A percentile compares a stretch with the other conserved stretches of the same genome.
phyloP scores from a whole-genome alignment of 208 protist species.

The Trypanosoma avium region DNA sequence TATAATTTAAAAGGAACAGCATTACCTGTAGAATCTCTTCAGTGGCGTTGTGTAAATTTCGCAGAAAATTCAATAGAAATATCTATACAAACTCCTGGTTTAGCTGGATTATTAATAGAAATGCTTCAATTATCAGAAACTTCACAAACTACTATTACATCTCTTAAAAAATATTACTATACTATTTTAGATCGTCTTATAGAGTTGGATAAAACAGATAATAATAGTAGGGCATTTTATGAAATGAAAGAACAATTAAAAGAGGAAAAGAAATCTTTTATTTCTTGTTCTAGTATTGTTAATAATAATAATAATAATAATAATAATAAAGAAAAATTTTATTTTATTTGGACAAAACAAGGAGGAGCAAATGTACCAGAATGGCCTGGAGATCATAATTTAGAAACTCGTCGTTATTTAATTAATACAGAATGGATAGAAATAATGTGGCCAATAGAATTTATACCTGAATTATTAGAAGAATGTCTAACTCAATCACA shows the following conservation, averaged over 20 bases:
- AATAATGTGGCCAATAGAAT: constrained; percentile 54
- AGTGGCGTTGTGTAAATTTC: constrained; percentile 36
- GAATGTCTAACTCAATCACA: background rate
- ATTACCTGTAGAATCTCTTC: constrained; percentile 56
- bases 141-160: constrained; percentile 23
- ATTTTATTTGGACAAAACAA: constrained; percentile 18
- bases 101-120: constrained; percentile 37
- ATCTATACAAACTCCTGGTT: constrained; percentile 16
- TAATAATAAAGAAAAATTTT: too few relatives aligned
- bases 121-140: constrained; percentile 51
- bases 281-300: background rate
- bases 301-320: too few relatives aligned
- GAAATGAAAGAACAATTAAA: background rate
- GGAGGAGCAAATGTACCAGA: constrained; percentile 24
- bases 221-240: background rate
- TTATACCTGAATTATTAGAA: constrained; percentile 25
- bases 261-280: background rate
- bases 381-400: constrained; percentile 23
- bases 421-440: constrained; percentile 47
- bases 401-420: constrained; percentile 36
- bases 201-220: background rate
- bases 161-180: constrained; percentile 52
- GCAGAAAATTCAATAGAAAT: constrained; percentile 14
- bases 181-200: constrained; percentile 33
- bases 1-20: constrained; percentile 30